These are phyloP conservation scores for Malassezia globosa DNA, from an alignment of 1,284 basidiomycete species.

Conservation along the genomic window DNA sequence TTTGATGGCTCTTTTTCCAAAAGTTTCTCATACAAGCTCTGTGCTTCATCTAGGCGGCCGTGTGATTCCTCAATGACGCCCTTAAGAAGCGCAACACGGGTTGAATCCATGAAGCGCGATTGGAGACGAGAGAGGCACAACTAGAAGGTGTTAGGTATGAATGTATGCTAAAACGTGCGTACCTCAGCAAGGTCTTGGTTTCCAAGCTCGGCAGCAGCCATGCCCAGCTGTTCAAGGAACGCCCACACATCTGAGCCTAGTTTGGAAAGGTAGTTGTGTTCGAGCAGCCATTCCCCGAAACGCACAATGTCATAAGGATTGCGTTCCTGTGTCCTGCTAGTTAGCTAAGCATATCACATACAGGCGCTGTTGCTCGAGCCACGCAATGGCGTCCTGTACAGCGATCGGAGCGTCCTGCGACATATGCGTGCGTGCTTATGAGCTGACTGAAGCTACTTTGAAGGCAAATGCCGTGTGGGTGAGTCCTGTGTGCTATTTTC, in stretches of 20 bases:
- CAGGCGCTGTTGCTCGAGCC: slow-evolving; percentile 13
- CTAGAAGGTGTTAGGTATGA: slow-evolving; percentile 47
- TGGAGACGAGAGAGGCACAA: slow-evolving; percentile 59
- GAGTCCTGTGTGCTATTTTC: no score
- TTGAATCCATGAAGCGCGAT: slow-evolving; percentile 66
- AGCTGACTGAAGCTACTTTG: no score
- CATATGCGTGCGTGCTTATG: no score
- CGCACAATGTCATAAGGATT: slow-evolving; percentile 63
- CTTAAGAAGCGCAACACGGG: slow-evolving; percentile 68
- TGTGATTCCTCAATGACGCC: slow-evolving; percentile 75
- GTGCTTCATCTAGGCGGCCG: slow-evolving; percentile 50
- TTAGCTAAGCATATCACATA: neutral
- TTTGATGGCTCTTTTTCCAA: slow-evolving; percentile 64
- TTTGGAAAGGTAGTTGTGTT: slow-evolving; percentile 51
- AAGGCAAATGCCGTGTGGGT: no score
- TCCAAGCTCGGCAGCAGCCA: slow-evolving; percentile 75
- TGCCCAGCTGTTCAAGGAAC: slow-evolving; percentile 72
- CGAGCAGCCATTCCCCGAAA: slow-evolving; percentile 56
- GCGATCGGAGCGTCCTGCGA: slow-evolving; percentile 4
- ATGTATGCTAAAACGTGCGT: slow-evolving; percentile 49
- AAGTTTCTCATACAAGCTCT: slow-evolving; percentile 61
- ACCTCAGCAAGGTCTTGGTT: slow-evolving; percentile 71
- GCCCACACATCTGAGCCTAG: slow-evolving; percentile 54
- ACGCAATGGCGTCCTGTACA: slow-evolving; percentile 7
- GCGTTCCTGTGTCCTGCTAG: slow-evolving; percentile 35